These are phyloP conservation scores for Geoglossum cookeanum DNA, from an alignment of 2,329 filamentous ascomycete species.

Conservation along the genomic window DNA sequence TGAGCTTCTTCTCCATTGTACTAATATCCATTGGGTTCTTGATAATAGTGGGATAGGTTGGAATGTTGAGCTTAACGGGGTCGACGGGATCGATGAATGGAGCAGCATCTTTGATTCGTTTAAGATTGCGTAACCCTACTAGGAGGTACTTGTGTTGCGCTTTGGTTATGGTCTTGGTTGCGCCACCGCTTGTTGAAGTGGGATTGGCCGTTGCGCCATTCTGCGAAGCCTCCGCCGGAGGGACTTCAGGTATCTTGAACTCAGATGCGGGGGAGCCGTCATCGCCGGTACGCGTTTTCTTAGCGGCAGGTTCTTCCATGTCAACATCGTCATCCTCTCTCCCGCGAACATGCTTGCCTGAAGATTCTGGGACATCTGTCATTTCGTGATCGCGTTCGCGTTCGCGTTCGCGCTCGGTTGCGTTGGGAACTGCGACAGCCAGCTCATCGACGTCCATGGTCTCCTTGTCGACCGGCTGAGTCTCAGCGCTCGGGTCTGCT, in stretches of 20 bases:
- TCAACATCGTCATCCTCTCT: slow-evolving; percentile 51
- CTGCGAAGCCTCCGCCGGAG: slow-evolving; percentile 14
- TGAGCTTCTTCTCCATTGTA: slow-evolving; percentile 65
- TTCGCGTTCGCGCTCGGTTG: slow-evolving; percentile 10
- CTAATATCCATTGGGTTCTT: slow-evolving; percentile 67
- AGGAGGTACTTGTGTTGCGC: slow-evolving; percentile 43
- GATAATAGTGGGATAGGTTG: slow-evolving; percentile 53
- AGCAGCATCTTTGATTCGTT: slow-evolving; percentile 65
- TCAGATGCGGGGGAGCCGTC: slow-evolving; percentile 24
- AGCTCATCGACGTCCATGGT: neutral
- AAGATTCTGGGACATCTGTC: slow-evolving; percentile 15
- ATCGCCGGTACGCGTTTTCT: slow-evolving; percentile 58
- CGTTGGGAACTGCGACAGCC: slow-evolving; percentile 7
- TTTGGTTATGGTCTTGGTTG: slow-evolving; percentile 28
- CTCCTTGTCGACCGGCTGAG: neutral
- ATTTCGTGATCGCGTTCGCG: slow-evolving; percentile 8
- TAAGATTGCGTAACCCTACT: slow-evolving; percentile 51
- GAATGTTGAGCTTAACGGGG: slow-evolving; percentile 54
- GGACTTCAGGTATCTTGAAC: slow-evolving; percentile 26
- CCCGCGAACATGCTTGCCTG: slow-evolving; percentile 47
- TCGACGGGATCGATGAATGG: slow-evolving; percentile 66
- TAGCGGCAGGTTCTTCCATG: slow-evolving; percentile 46
- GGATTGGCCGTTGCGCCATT: neutral
- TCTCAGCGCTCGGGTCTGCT: slow-evolving; percentile 7
- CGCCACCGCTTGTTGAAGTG: neutral